Evolutionary conservation across 176 grass and related monocot genomes (phyloP).

Genomic region (Musa acuminata): DNA sequence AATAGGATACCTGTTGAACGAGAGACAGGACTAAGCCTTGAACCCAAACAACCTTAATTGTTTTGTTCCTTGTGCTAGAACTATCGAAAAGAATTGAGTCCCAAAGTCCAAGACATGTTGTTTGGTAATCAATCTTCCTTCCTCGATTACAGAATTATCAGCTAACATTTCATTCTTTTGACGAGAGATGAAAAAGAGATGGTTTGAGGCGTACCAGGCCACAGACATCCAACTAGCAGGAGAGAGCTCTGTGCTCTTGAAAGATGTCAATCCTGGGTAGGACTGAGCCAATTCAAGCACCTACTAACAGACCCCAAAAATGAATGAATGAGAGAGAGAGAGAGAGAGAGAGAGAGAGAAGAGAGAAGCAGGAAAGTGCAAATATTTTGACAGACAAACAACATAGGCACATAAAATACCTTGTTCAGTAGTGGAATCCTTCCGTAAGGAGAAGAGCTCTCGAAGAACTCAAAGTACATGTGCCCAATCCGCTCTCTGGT

Average conservation of each 20-base stretch:
- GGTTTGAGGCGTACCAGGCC: slow-evolving; percentile 54
- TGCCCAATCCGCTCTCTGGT: slow-evolving; percentile 17
- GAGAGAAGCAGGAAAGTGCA: not conserved
- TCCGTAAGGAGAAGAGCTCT: slow-evolving; percentile 56
- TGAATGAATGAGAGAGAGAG: not conserved
- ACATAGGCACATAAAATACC: slow-evolving; percentile 30
- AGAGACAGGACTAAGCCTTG: slow-evolving; percentile 21
- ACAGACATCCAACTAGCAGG: slow-evolving; percentile 93
- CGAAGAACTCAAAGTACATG: slow-evolving; percentile 75
- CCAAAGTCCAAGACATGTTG: not conserved
- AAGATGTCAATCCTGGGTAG: slow-evolving; percentile 50
- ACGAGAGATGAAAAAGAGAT: not conserved
- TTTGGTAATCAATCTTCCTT: not conserved
- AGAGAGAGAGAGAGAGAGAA: slow-evolving; percentile 13
- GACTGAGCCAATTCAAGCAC: slow-evolving; percentile 55
- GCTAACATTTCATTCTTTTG: not conserved
- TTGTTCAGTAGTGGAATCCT: slow-evolving; percentile 66
- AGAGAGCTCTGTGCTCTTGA: slow-evolving; percentile 67
- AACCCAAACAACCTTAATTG: not conserved
- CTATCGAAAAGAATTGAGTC: not conserved
- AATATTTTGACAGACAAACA: not conserved
- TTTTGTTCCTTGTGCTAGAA: slow-evolving; percentile 2
- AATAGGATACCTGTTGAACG: slow-evolving; percentile 72
- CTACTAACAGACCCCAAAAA: slow-evolving; percentile 15
- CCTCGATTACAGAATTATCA: not conserved